Evolutionary conservation across 768 basidiomycete genomes (phyloP).

Genomic region (Mycena metata): DNA sequence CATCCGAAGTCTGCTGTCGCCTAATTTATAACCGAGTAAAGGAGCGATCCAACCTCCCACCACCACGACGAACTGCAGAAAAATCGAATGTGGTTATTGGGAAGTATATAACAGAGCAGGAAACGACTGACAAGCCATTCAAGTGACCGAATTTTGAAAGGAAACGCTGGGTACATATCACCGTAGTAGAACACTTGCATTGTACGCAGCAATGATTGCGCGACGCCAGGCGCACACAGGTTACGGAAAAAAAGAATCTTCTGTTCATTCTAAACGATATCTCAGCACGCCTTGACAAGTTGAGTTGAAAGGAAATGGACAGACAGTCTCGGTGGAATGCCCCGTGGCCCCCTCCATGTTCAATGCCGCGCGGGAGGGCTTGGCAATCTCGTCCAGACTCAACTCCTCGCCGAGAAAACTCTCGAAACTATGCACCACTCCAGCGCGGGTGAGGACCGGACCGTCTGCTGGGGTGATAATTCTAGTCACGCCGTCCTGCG

Average conservation of each 20-base stretch:
- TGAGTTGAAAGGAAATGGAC: too few species aligned
- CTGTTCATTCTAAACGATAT: conserved; percentile 6
- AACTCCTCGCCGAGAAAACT: conserved; percentile 12
- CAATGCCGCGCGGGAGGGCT: neutral
- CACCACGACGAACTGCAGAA: neutral
- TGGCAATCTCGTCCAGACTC: conserved; percentile 12
- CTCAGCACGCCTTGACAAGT: too few species aligned
- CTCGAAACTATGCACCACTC: conserved; percentile 22
- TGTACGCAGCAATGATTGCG: neutral
- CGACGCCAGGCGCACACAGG: neutral
- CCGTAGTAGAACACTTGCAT: conserved; percentile 18
- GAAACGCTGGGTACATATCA: conserved; percentile 10
- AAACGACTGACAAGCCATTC: conserved; percentile 9
- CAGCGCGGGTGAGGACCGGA: neutral
- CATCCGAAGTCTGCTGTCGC: conserved; percentile 15
- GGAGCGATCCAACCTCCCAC: conserved; percentile 8
- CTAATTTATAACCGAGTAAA: neutral
- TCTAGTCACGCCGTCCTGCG: conserved; percentile 3
- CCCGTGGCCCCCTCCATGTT: too few species aligned
- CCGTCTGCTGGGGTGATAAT: conserved; percentile 16
- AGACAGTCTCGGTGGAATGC: too few species aligned
- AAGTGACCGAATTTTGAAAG: neutral
- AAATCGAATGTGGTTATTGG: too few species aligned
- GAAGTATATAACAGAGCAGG: neutral
- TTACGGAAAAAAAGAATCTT: conserved; percentile 19